Evolutionary conservation across 1,284 basidiomycete genomes (phyloP).

Genomic region (Apiotrichum montevideense): DNA sequence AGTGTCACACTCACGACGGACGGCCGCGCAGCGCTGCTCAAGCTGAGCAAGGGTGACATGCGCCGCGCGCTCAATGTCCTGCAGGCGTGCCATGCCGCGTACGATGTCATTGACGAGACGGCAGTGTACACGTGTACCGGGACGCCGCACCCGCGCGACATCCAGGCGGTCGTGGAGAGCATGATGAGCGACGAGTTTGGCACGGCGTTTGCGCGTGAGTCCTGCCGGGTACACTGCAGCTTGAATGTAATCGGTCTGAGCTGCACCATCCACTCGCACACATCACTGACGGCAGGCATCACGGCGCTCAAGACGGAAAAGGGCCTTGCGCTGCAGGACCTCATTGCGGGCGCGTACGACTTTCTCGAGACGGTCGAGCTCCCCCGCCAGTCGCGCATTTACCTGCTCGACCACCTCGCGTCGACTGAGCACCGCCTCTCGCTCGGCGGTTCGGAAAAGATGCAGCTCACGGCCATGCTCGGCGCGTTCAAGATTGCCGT

Average conservation of each 20-base stretch:
- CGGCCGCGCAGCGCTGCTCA: slow-evolving; percentile 82
- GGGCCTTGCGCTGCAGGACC: slow-evolving; percentile 89
- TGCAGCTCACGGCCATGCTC: slow-evolving; percentile 85
- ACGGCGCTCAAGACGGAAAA: slow-evolving; percentile 80
- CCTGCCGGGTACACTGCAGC: too few relatives aligned
- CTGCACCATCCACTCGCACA: too few relatives aligned
- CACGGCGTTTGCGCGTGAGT: slow-evolving; percentile 62
- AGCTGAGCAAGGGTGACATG: slow-evolving; percentile 95
- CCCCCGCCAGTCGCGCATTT: slow-evolving; percentile 76
- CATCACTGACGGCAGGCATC: slow-evolving; percentile 58
- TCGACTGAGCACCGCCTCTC: slow-evolving; percentile 90
- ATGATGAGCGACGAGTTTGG: slow-evolving; percentile 98
- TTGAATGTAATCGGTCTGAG: too few relatives aligned
- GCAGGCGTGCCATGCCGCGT: slow-evolving; percentile 97
- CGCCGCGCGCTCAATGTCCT: slow-evolving; percentile 90
- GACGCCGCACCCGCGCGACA: slow-evolving; percentile 87
- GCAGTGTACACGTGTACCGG: slow-evolving; percentile 97
- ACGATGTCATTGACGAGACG: slow-evolving; percentile 77
- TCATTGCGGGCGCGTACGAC: slow-evolving; percentile 90
- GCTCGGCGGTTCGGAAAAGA: slow-evolving; percentile 87
- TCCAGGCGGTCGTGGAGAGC: slow-evolving; percentile 84
- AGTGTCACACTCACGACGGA: slow-evolving; percentile 83
- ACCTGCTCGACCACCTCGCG: slow-evolving; percentile 83
- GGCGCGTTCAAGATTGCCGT: slow-evolving; percentile 92
- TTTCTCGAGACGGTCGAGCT: slow-evolving; percentile 81